Evolutionary conservation across 2,329 filamentous ascomycete species (phyloP).

Genomic region (Coleophoma crateriformis): DNA sequence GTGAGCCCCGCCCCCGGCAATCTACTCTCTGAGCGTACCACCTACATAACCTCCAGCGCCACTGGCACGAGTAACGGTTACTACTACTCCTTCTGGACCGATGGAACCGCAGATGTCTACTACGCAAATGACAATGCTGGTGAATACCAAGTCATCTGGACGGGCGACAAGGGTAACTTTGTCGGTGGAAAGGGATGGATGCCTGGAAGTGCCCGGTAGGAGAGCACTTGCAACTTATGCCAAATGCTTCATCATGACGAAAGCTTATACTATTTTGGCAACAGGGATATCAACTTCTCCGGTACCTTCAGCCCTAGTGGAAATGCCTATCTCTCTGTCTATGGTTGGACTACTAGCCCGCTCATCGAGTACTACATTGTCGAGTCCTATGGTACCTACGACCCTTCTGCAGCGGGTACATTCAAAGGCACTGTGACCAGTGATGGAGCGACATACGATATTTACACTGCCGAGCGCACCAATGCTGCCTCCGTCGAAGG

Average conservation of each 20-base stretch:
- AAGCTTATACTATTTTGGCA: neutral
- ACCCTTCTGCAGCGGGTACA: conserved; percentile 24
- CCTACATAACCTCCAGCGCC: conserved; percentile 32
- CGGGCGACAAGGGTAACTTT: conserved; percentile 35
- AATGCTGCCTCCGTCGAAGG: conserved; percentile 21
- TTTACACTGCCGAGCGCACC: conserved; percentile 17
- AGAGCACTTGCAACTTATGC: neutral
- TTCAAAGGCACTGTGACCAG: conserved; percentile 42
- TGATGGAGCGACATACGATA: conserved; percentile 47
- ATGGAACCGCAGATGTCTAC: conserved; percentile 39
- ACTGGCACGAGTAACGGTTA: conserved; percentile 50
- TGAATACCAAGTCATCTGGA: conserved; percentile 44
- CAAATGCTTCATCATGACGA: neutral
- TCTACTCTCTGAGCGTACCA: conserved; percentile 1
- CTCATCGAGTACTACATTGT: conserved; percentile 15
- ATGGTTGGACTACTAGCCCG: conserved; percentile 42
- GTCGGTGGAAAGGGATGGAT: conserved; percentile 46
- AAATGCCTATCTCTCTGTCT: conserved; percentile 49
- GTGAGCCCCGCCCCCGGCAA: neutral
- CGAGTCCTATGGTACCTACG: conserved; percentile 29
- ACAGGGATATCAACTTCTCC: conserved; percentile 34
- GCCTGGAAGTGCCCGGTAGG: conserved; percentile 26
- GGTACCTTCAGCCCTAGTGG: conserved; percentile 33
- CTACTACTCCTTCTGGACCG: conserved; percentile 57
- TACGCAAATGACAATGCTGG: conserved; percentile 50